Evolutionary conservation across 306 rosid genomes (phyloP).

Genomic region (Acacia melanoxylon): DNA sequence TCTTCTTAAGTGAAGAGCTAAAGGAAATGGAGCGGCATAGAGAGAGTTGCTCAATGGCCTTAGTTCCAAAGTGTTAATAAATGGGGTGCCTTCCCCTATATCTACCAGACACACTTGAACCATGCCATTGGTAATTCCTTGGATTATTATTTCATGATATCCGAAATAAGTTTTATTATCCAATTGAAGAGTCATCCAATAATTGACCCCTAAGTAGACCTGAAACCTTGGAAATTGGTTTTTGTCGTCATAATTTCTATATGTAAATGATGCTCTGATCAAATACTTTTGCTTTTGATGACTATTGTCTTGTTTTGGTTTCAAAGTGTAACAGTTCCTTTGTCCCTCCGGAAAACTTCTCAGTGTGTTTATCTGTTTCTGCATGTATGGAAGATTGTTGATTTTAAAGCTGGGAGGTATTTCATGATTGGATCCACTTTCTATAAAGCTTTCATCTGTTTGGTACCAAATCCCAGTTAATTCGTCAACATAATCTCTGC

Average conservation of each 20-base stretch:
- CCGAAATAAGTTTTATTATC: too few species aligned
- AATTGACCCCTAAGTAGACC: neutral
- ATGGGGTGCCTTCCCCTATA: neutral
- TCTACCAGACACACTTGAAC: neutral
- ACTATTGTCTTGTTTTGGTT: neutral
- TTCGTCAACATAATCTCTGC: neutral
- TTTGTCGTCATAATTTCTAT: conserved; percentile 45
- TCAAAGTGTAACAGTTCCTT: conserved; percentile 46
- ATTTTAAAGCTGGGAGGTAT: too few species aligned
- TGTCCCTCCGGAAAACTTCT: conserved; percentile 47
- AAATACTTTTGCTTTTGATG: conserved; percentile 22
- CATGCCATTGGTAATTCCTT: too few species aligned
- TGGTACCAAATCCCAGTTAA: neutral
- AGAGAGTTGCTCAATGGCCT: neutral
- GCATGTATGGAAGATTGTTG: neutral
- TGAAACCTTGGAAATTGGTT: neutral
- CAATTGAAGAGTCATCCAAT: too few species aligned
- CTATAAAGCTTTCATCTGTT: neutral
- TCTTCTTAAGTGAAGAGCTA: too few species aligned
- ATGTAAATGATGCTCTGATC: conserved; percentile 37
- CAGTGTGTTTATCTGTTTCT: neutral
- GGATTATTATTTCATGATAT: too few species aligned
- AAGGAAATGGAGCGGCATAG: neutral
- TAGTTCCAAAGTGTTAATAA: neutral
- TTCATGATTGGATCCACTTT: conserved; percentile 8